Conservation (phyloP, 2,329 filamentous ascomycete genomes). For the Cytospora piceicola region DNA sequence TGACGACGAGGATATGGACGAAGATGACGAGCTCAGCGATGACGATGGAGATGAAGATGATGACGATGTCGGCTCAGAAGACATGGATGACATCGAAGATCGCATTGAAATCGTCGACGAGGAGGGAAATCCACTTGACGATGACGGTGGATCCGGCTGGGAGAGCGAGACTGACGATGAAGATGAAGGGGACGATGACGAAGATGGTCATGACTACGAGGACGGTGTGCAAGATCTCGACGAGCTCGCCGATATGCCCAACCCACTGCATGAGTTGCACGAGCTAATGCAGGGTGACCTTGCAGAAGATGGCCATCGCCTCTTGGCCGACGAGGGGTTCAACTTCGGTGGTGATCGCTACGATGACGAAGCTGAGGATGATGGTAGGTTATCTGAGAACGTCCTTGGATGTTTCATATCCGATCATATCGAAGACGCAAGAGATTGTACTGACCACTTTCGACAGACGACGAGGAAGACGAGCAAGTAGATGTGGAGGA, state of each 20-base stretch:
- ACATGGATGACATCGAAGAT: constrained; percentile 55
- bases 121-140: constrained; percentile 61
- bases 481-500: constrained; percentile 72
- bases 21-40: constrained; percentile 58
- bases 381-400: constrained; percentile 49
- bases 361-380: constrained; percentile 64
- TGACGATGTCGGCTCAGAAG: constrained; percentile 54
- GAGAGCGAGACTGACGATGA: constrained; percentile 64
- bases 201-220: constrained; percentile 54
- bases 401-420: not conserved
- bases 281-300: constrained; percentile 59
- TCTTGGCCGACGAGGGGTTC: constrained; percentile 35
- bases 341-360: constrained; percentile 27
- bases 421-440: not conserved
- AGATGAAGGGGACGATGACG: constrained; percentile 52
- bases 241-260: constrained; percentile 45
- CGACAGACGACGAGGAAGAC: constrained; percentile 67
- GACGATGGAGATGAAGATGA: constrained; percentile 65
- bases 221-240: constrained; percentile 59
- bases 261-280: constrained; percentile 47
- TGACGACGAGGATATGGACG: constrained; percentile 64
- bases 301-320: constrained; percentile 52
- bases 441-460: constrained; percentile 32
- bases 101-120: constrained; percentile 67
- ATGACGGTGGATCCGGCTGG: constrained; percentile 64